Conservation (phyloP, 495 filamentous ascomycete species). For the Xylaria bambusicola region DNA sequence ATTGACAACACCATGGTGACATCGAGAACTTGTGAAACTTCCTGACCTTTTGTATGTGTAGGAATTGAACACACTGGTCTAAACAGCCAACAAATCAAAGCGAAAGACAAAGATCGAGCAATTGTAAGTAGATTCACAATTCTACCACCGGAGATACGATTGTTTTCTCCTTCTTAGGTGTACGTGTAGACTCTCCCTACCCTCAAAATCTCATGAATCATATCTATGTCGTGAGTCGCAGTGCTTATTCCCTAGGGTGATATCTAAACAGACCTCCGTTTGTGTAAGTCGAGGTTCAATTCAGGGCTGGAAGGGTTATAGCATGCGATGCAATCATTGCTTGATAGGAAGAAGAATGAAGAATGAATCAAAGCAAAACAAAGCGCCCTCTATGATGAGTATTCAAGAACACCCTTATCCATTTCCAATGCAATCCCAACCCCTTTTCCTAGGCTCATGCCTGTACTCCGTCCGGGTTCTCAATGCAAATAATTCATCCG, state of each 20-base stretch:
- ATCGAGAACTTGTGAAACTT: too few species aligned
- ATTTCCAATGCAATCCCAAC: constrained; percentile 4
- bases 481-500: constrained; percentile 12
- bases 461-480: constrained; percentile 5
- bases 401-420: constrained; percentile 9
- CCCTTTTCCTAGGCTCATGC: constrained; percentile 12
- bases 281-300: not conserved
- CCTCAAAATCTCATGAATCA: not conserved
- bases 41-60: too few species aligned
- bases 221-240: not conserved
- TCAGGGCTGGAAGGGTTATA: constrained; percentile 4
- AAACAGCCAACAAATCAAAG: too few species aligned
- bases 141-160: too few species aligned
- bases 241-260: not conserved
- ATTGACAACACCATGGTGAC: too few species aligned
- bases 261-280: not conserved
- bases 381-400: constrained; percentile 19
- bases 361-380: too few species aligned
- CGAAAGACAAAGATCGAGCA: too few species aligned
- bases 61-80: too few species aligned
- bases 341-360: not conserved
- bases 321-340: too few species aligned
- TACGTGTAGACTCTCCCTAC: not conserved
- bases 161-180: too few species aligned
- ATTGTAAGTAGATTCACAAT: not conserved